A percentile compares a stretch with the other conserved stretches of the same genome.
phyloP scores from a whole-genome alignment of 1,139 yeast genomes.

The Meyerozyma smithsonii region DNA sequence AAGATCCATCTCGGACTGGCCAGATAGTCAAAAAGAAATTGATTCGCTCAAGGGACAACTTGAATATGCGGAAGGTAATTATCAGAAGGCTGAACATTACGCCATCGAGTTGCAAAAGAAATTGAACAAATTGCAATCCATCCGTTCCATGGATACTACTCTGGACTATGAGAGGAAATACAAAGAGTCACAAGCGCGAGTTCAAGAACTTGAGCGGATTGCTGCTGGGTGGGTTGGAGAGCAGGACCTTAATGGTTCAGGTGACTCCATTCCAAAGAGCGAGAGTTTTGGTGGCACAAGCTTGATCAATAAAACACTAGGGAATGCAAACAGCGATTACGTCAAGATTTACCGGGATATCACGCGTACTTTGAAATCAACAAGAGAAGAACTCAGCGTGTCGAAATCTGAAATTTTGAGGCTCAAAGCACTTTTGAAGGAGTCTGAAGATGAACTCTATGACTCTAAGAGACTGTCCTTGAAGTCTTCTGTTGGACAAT shows the following conservation, averaged over 20 bases:
- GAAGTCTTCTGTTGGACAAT: constrained; percentile 33
- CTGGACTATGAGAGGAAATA: constrained; percentile 36
- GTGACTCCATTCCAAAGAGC: constrained; percentile 21
- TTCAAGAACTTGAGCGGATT: constrained; percentile 31
- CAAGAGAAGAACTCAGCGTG: constrained; percentile 46
- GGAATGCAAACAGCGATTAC: constrained; percentile 41
- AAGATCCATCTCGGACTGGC: background rate
- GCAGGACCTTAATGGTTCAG: constrained; percentile 7
- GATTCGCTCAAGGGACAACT: constrained; percentile 31
- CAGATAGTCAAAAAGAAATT: constrained; percentile 20
- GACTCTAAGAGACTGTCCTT: constrained; percentile 33
- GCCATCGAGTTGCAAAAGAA: constrained; percentile 46
- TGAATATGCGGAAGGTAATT: constrained; percentile 39
- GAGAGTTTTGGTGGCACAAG: constrained; percentile 38
- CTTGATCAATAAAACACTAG: constrained; percentile 22
- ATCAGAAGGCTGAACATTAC: constrained; percentile 42
- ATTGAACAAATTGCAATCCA: constrained; percentile 38
- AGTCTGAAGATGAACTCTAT: constrained; percentile 44
- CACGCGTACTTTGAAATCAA: constrained; percentile 42
- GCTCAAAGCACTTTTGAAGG: constrained; percentile 45
- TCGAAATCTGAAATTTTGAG: constrained; percentile 50
- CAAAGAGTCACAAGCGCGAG: constrained; percentile 32
- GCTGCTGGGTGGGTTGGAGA: constrained; percentile 11
- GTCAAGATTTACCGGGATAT: constrained; percentile 53
- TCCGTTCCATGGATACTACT: constrained; percentile 32